Percentiles rank a stretch among this genome's conserved stretches.
Conservation (phyloP, 2,329 filamentous ascomycete species). For the Paraphaeosphaeria minitans region DNA sequence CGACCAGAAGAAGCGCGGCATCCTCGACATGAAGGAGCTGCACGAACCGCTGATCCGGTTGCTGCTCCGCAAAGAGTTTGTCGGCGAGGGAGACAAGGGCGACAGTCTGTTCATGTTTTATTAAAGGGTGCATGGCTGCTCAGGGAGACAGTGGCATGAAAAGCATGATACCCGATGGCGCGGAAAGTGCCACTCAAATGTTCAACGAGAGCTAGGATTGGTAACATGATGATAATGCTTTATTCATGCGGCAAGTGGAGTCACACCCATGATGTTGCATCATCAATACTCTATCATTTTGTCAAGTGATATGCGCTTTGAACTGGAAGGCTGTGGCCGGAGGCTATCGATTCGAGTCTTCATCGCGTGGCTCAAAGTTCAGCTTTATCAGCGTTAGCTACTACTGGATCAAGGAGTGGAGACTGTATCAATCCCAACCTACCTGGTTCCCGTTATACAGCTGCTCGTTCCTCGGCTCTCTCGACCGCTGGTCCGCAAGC, state of each 20-base stretch:
- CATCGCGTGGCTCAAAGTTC: slow-evolving; percentile 68
- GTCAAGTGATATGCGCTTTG: background rate
- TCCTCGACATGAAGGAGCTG: slow-evolving; percentile 95
- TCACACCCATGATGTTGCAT: background rate
- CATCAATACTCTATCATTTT: background rate
- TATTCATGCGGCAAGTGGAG: background rate
- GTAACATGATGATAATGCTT: background rate
- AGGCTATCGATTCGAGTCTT: slow-evolving; percentile 46
- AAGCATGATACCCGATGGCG: slow-evolving; percentile 4
- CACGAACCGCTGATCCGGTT: slow-evolving; percentile 79
- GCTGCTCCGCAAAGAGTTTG: slow-evolving; percentile 72
- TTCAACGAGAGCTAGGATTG: background rate
- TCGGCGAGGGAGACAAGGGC: slow-evolving; percentile 34
- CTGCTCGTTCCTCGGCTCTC: slow-evolving; percentile 65
- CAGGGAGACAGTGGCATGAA: background rate
- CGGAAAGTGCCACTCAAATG: background rate
- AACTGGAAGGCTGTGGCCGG: background rate
- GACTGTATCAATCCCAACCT: slow-evolving; percentile 46
- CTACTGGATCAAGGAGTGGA: slow-evolving; percentile 9
- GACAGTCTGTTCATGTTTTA: slow-evolving; percentile 42
- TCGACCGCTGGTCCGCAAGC: slow-evolving; percentile 54
- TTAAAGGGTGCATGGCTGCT: slow-evolving; percentile 15
- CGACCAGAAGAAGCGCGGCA: slow-evolving; percentile 90
- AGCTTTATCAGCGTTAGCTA: slow-evolving; percentile 52
- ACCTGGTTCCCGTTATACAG: slow-evolving; percentile 94